These are phyloP conservation scores for Pichia sp. DNA, from an alignment of 1,139 yeast genomes.

Conservation along the genomic window DNA sequence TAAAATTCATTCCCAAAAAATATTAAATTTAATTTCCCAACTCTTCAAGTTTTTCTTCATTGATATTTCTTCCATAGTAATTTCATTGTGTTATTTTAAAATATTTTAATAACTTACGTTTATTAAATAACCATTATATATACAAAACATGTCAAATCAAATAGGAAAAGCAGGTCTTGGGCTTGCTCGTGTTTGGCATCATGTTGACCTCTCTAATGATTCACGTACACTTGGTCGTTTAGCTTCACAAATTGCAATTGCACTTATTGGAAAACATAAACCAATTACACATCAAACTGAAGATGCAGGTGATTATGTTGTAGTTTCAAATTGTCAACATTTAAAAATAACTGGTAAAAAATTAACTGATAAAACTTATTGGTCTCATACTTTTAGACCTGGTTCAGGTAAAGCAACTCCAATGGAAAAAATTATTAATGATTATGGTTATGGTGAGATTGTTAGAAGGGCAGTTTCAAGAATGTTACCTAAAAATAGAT, in stretches of 20 bases:
- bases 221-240: constrained; percentile 84
- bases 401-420: constrained; percentile 82
- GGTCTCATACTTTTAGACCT: constrained; percentile 87
- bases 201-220: constrained; percentile 84
- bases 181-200: constrained; percentile 90
- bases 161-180: constrained; percentile 39
- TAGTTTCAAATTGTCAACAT: constrained; percentile 85
- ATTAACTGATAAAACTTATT: constrained; percentile 74
- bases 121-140: too few species aligned
- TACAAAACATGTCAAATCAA: constrained; percentile 45
- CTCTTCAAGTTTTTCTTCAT: too few species aligned
- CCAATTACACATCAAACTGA: constrained; percentile 62
- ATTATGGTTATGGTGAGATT: constrained; percentile 82
- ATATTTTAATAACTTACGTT: too few species aligned
- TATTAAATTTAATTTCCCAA: too few species aligned
- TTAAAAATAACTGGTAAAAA: constrained; percentile 80
- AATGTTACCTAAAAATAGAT: constrained; percentile 90
- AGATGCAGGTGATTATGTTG: constrained; percentile 96
- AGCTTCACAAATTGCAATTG: constrained; percentile 81
- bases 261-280: constrained; percentile 93
- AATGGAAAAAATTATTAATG: constrained; percentile 69
- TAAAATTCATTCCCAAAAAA: too few species aligned
- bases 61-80: too few species aligned
- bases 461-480: constrained; percentile 84
- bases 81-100: too few species aligned